Evolutionary conservation across 2,329 filamentous ascomycete genomes (phyloP).

Genomic region (Scedosporium minutisporum): DNA sequence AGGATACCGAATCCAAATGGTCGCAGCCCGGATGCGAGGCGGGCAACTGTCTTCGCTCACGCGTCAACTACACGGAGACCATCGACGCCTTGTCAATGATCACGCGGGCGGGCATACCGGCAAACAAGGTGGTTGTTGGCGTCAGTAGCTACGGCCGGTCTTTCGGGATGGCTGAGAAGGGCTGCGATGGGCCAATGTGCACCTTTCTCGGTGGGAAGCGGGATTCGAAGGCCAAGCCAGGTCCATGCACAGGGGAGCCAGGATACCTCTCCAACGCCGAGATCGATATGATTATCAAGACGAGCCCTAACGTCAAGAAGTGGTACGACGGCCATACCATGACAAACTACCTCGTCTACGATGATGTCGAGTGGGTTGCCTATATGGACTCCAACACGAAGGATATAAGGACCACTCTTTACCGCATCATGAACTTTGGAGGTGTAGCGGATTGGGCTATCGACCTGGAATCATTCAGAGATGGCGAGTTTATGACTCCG

Average conservation of each 20-base stretch:
- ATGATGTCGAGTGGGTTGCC: slow-evolving; percentile 14
- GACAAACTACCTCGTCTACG: slow-evolving; percentile 14
- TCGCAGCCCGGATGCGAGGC: slow-evolving; percentile 19
- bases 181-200: slow-evolving; percentile 19
- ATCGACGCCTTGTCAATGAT: slow-evolving; percentile 18
- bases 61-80: slow-evolving; percentile 28
- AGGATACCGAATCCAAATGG: slow-evolving; percentile 11
- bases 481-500: not conserved
- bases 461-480: slow-evolving; percentile 10
- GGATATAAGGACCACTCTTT: slow-evolving; percentile 5
- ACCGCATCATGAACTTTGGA: slow-evolving; percentile 13
- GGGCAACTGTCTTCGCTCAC: slow-evolving; percentile 24
- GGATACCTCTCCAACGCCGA: slow-evolving; percentile 17
- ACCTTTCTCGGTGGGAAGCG: slow-evolving; percentile 12
- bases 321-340: not conserved
- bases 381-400: slow-evolving; percentile 16
- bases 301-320: not conserved
- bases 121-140: slow-evolving; percentile 21
- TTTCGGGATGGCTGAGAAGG: slow-evolving; percentile 21
- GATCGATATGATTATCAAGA: not conserved
- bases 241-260: slow-evolving; percentile 17
- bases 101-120: slow-evolving; percentile 16
- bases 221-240: slow-evolving; percentile 14
- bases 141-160: slow-evolving; percentile 21
- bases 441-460: slow-evolving; percentile 17